Base-by-base conservation (phyloP, 2,329 filamentous ascomycete genomes). In the Parafenestella ontariensis region DNA sequence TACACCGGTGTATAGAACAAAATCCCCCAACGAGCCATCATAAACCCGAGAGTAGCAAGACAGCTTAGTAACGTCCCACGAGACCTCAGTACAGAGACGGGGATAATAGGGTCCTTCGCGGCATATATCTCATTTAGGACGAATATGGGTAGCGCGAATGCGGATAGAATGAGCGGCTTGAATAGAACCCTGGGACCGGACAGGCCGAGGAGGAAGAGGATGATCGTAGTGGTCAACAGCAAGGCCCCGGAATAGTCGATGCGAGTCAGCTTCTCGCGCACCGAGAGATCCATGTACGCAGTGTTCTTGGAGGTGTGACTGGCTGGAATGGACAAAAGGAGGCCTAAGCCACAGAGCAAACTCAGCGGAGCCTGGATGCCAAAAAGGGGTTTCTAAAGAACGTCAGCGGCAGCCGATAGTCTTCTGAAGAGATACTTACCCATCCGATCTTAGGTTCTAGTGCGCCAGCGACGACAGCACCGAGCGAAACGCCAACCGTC, bases 1-100 rank as follows among this genome's bases (percentile, higher is more conserved):
- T 91, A 93, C 39, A 92, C 86, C 0, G 92, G 91, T 0, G 88
- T 84, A 75, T 92, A 96, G 78, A 92, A 95, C 7, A 96, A 80
- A 1, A 96, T 82, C 6, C 83, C 83, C 91, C 91, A 96, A 52
- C 92, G 87, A 1, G 89, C 83, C 70, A 90, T 87, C 90, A 96
- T 94, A 71, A 92, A 84, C 18, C 89, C 87, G 0, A 93, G 82
- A 45, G 92, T 90, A 1, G 88, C 84, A 20, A 93, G 68, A 68
- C 91, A 94, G 1, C 89, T 89, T 20, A 94, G 76, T 3, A 94
- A 78, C 1, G 90, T 86, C 26, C 87, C 88, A 24, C 88, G 84
- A 10, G 88, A 91, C 46, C 81, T 83, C 24, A 96, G 82, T 1
- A 95, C 82, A 1, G 82, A 75, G 44, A 93, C 77, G 1, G 91